These are phyloP conservation scores for Dipodascus geniculatus DNA, from an alignment of 805 yeast species.

Conservation along the genomic window DNA sequence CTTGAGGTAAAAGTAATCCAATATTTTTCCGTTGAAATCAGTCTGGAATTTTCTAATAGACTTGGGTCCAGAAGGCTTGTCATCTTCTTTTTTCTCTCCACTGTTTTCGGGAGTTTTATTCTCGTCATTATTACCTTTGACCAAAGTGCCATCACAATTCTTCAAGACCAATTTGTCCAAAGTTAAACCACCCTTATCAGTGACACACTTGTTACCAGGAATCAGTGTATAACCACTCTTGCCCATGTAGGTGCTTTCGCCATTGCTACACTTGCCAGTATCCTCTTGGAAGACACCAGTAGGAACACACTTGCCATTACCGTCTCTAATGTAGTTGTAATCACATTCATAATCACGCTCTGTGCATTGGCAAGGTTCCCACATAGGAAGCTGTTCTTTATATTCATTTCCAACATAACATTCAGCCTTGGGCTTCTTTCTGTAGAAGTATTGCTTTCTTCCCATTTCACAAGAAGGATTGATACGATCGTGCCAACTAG, in stretches of 20 bases:
- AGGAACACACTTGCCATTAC: constrained; percentile 38
- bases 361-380: constrained; percentile 53
- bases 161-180: constrained; percentile 23
- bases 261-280: constrained; percentile 18
- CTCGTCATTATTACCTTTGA: constrained; percentile 16
- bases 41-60: constrained; percentile 30
- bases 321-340: constrained; percentile 31
- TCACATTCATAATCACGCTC: constrained; percentile 63
- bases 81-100: constrained; percentile 27
- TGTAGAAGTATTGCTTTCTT: constrained; percentile 44
- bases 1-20: constrained; percentile 50
- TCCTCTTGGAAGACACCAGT: constrained; percentile 22
- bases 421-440: constrained; percentile 54
- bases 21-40: constrained; percentile 41
- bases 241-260: constrained; percentile 21
- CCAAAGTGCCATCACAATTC: constrained; percentile 14
- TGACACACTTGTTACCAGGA: constrained; percentile 36
- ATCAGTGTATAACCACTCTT: constrained; percentile 31
- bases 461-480: constrained; percentile 52
- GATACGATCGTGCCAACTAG: constrained; percentile 27
- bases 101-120: constrained; percentile 28
- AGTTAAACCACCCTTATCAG: constrained; percentile 19
- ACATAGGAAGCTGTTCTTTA: constrained; percentile 29
- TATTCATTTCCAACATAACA: constrained; percentile 42
- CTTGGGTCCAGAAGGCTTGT: constrained; percentile 21